Base-by-base conservation (phyloP, 2,329 filamentous ascomycete genomes). In the Arthroderma sp. region DNA sequence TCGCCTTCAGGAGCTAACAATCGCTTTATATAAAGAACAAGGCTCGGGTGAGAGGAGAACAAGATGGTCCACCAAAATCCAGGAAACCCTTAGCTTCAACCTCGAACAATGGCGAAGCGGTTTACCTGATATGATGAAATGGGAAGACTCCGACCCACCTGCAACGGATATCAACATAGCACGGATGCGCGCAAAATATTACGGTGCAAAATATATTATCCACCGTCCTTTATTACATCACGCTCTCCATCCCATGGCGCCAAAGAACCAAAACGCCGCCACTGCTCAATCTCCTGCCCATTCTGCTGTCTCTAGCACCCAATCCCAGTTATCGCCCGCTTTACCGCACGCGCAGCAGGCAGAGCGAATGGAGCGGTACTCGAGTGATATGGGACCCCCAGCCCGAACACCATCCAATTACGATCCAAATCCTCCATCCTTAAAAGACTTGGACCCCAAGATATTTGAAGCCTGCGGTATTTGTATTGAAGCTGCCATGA, bases 141-240 rank as follows among this genome's bases (percentile, higher is more conserved):
- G 82, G 70, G 59, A 73, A 2, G 82, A 86, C 48, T 63, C 71
- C 1, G 85, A 94, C 44, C 71, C 72, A 4, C 86, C 86, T 1
- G 76, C 87, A 0, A 62, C 58, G 0, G 80, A 94, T 40, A 87
- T 96, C 48, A 78, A 95, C 10, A 72, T 78, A 8, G 89, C 89
- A 30, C 78, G 91, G 22, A 71, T 96, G 49, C 80, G 89, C 36
- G 91, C 85, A 9, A 96, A 98, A 62, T 96, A 91, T 63, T 96
- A 89, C 71, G 91, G 91, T 15, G 88, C 86, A 0, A 77, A 83
- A 51, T 87, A 93, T 50, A 88, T 96, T 58, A 88, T 89, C 28
- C 83, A 91, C 59, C 77, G 91, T 27, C 86, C 85, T 1, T 86
- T 89, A 48, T 63, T 82, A 15, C 74, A 77, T 53, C 71, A 76